Conservation (phyloP, 2,329 filamentous ascomycete genomes). For the Zopfia rhizophila region DNA sequence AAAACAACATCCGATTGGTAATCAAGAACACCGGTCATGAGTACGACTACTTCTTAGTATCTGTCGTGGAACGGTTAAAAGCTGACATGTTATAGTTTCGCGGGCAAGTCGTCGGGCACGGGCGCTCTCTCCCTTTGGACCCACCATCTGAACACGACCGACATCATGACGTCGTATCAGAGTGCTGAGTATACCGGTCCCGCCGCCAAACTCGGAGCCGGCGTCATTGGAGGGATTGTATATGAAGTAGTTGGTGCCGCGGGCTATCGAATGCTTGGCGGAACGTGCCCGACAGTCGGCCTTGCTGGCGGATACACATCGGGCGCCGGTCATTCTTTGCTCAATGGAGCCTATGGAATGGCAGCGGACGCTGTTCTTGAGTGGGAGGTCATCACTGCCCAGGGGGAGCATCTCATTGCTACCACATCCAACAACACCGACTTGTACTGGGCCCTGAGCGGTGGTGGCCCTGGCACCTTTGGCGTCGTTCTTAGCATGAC, state of each 20-base stretch:
- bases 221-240: constrained; percentile 17
- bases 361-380: constrained; percentile 2
- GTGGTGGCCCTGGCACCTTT: constrained; percentile 28
- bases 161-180: constrained; percentile 1
- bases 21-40: constrained; percentile 26
- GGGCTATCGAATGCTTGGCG: not conserved
- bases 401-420: constrained; percentile 4
- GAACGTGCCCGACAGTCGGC: constrained; percentile 53
- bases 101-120: constrained; percentile 2
- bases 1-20: constrained; percentile 20
- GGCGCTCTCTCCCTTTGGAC: constrained; percentile 7
- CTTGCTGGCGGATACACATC: constrained; percentile 43
- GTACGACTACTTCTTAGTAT: constrained; percentile 9
- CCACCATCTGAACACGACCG: constrained; percentile 9
- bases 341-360: constrained; percentile 53
- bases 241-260: constrained; percentile 9
- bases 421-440: not conserved
- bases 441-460: constrained; percentile 12
- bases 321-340: constrained; percentile 62
- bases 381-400: constrained; percentile 1
- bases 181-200: constrained; percentile 8
- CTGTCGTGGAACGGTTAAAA: too few relatives aligned
- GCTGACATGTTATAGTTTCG: constrained; percentile 18
- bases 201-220: constrained; percentile 13
- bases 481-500: constrained; percentile 43